Evolutionary conservation across 768 basidiomycete genomes (phyloP).

Genomic region (Suillus luteus): DNA sequence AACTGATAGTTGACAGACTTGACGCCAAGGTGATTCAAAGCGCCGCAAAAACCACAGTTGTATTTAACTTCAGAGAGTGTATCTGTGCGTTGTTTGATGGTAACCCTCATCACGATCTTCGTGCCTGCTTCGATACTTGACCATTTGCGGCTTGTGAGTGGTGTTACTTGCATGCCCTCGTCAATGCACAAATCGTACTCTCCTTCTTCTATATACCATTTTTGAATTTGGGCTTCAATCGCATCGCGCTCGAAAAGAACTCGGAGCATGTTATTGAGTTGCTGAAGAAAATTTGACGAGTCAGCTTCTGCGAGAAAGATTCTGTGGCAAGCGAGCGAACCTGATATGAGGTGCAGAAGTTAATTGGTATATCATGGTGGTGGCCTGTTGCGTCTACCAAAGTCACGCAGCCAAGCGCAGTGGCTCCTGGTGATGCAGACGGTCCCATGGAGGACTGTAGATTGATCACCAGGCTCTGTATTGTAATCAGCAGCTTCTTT

Average conservation of each 20-base stretch:
- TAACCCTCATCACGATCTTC: conserved; percentile 27
- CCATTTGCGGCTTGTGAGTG: too few relatives aligned
- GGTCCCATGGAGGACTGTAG: too few relatives aligned
- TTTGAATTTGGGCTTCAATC: conserved; percentile 19
- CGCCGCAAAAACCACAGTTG: conserved; percentile 18
- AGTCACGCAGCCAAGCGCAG: too few relatives aligned
- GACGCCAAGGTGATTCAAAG: background rate
- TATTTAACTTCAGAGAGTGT: conserved; percentile 11
- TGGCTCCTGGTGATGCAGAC: too few relatives aligned
- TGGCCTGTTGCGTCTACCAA: too few relatives aligned
- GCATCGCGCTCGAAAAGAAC: conserved; percentile 21
- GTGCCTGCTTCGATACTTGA: conserved; percentile 8
- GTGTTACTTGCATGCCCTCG: too few relatives aligned
- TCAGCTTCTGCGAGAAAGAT: background rate
- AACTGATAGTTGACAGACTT: conserved; percentile 14
- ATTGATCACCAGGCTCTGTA: too few relatives aligned
- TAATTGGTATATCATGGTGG: too few relatives aligned
- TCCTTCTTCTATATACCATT: conserved; percentile 26
- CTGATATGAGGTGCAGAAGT: too few relatives aligned
- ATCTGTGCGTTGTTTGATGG: conserved; percentile 24
- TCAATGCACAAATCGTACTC: conserved; percentile 22
- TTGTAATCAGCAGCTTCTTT: too few relatives aligned
- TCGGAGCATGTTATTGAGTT: conserved; percentile 24
- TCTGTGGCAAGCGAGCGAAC: too few relatives aligned
- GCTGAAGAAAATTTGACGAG: conserved; percentile 12